These are phyloP conservation scores for Aureobasidium namibiae DNA, from an alignment of 2,329 filamentous ascomycete species.

Conservation along the genomic window DNA sequence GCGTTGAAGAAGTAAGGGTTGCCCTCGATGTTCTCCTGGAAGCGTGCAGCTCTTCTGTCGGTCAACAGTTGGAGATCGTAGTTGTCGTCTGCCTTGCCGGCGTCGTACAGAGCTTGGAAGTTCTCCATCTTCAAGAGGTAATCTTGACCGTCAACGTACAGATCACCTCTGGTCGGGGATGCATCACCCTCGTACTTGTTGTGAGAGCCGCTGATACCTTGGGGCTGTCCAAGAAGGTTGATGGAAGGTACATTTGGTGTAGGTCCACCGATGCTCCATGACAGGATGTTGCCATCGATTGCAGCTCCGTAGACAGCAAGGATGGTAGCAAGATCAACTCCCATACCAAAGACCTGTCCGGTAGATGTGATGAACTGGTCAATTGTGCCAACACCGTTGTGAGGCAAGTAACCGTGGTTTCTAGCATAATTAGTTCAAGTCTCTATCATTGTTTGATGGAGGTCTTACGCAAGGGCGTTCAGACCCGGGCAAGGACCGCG, in stretches of 20 bases:
- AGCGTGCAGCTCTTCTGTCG: conserved; percentile 22
- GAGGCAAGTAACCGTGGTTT: conserved; percentile 27
- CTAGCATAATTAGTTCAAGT: no score
- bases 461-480: conserved; percentile 22
- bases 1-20: conserved; percentile 28
- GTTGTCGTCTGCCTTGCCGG: conserved; percentile 19
- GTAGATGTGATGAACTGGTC: conserved; percentile 26
- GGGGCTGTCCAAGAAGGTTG: conserved; percentile 18
- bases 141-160: conserved; percentile 25
- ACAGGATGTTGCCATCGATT: conserved; percentile 22
- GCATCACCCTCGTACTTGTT: conserved; percentile 29
- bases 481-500: conserved; percentile 27
- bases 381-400: conserved; percentile 28
- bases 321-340: conserved; percentile 25
- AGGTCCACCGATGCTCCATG: conserved; percentile 24
- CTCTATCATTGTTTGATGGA: no score
- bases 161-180: conserved; percentile 25
- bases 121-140: conserved; percentile 19
- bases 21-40: conserved; percentile 22
- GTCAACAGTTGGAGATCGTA: conserved; percentile 26
- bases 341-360: conserved; percentile 27
- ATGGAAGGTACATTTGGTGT: conserved; percentile 13
- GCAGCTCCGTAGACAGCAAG: conserved; percentile 27
- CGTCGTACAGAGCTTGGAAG: conserved; percentile 23
- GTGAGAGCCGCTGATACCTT: conserved; percentile 23